These are phyloP conservation scores for Talaromyces nanjingensis DNA, from an alignment of 495 filamentous ascomycete genomes.

Conservation along the genomic window DNA sequence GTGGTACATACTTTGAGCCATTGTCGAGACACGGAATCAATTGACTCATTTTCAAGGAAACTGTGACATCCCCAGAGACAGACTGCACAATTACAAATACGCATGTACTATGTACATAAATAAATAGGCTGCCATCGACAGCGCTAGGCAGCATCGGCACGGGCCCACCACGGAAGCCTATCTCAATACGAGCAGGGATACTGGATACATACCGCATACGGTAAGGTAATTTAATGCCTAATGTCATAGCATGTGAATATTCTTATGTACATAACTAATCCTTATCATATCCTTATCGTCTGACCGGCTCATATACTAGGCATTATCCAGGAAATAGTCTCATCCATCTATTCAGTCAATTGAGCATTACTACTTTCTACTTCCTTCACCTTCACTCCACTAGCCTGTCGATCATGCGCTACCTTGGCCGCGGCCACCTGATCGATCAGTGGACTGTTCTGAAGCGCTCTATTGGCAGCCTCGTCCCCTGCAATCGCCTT, in stretches of 20 bases:
- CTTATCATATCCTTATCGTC: neutral
- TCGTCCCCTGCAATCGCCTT: slow-evolving; percentile 68
- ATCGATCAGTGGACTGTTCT: slow-evolving; percentile 51
- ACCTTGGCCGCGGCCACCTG: slow-evolving; percentile 45
- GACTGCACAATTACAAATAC: neutral
- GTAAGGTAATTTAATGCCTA: neutral
- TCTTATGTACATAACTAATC: neutral
- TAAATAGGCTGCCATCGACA: neutral
- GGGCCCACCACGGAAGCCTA: slow-evolving; percentile 6
- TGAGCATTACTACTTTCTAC: neutral
- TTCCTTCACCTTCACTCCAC: neutral
- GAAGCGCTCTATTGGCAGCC: slow-evolving; percentile 61
- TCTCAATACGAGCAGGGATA: neutral
- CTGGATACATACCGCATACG: neutral
- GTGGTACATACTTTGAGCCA: neutral
- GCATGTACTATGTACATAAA: neutral
- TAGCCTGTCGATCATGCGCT: slow-evolving; percentile 18
- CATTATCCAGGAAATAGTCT: neutral
- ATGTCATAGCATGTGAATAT: neutral
- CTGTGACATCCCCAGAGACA: no score
- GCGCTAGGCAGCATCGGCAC: slow-evolving; percentile 5
- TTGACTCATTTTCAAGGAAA: neutral
- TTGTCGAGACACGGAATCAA: neutral
- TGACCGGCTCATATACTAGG: neutral
- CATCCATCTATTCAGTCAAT: neutral